These are phyloP conservation scores for Circinella minor DNA, from an alignment of 371 early-diverging fungal genomes.

Conservation along the genomic window DNA sequence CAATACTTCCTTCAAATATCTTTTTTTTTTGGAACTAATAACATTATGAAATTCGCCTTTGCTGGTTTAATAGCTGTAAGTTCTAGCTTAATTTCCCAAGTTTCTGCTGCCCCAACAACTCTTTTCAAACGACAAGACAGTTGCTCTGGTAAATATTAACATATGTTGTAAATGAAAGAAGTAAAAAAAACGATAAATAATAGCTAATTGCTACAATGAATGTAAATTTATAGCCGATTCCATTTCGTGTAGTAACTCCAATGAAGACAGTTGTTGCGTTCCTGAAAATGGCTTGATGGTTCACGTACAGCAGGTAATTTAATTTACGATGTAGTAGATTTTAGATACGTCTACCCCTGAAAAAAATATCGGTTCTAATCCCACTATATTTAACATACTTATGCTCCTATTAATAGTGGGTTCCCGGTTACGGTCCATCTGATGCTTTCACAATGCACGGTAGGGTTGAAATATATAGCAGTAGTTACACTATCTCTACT, in stretches of 20 bases:
- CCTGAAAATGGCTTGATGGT: constrained; percentile 27
- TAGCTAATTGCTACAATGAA: neutral
- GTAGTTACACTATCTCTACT: too few species aligned
- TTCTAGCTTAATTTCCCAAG: neutral
- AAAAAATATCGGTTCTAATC: too few species aligned
- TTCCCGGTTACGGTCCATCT: constrained; percentile 24
- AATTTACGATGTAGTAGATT: too few species aligned
- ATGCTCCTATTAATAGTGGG: constrained; percentile 13
- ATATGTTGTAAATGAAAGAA: too few species aligned
- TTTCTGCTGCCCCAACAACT: constrained; percentile 1
- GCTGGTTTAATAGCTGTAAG: neutral
- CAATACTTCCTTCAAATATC: too few species aligned
- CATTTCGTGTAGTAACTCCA: constrained; percentile 19
- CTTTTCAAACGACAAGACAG: constrained; percentile 1
- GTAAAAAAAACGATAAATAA: neutral
- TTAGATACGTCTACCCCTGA: too few species aligned
- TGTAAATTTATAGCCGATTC: constrained; percentile 15
- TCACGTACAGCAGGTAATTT: constrained; percentile 26
- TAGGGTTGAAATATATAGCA: too few species aligned
- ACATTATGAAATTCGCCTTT: neutral
- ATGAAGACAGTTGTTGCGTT: constrained; percentile 22
- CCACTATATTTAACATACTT: too few species aligned
- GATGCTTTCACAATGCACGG: constrained; percentile 52
- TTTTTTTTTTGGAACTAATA: too few species aligned
- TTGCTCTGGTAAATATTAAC: constrained; percentile 13